A percentile compares a stretch with the other conserved stretches of the same genome.
These are phyloP conservation scores for Huntiella decipiens DNA, from an alignment of 2,329 filamentous ascomycete species.

Conservation along the genomic window DNA sequence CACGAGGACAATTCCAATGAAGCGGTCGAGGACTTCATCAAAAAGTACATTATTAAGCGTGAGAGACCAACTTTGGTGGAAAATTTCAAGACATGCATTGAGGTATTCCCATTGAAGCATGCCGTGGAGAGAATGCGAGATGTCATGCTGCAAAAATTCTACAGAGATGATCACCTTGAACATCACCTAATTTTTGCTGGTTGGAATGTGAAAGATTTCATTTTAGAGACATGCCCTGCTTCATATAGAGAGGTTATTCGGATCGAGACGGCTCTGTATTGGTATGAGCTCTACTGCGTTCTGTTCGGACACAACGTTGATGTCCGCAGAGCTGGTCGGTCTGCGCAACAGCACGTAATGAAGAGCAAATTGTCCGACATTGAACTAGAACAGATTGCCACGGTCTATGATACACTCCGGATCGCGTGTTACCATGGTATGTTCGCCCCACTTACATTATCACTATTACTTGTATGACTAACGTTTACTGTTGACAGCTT, in stretches of 20 bases:
- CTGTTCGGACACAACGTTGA: constrained; percentile 8
- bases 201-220: constrained; percentile 4
- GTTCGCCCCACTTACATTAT: background rate
- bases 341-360: constrained; percentile 1
- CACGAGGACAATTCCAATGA: too few relatives aligned
- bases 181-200: background rate
- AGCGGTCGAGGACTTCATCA: background rate
- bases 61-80: background rate
- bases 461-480: background rate
- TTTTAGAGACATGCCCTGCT: background rate
- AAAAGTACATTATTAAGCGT: background rate
- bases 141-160: background rate
- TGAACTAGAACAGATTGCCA: constrained; percentile 11
- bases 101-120: background rate
- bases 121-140: background rate
- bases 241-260: constrained; percentile 1
- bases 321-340: background rate
- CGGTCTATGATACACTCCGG: constrained; percentile 5
- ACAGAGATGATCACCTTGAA: background rate
- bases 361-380: constrained; percentile 3
- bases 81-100: background rate
- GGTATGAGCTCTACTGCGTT: constrained; percentile 8
- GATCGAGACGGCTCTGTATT: constrained; percentile 8
- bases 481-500: constrained; percentile 4
- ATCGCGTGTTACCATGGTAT: constrained; percentile 6